Base-by-base conservation (phyloP, 371 early-diverging fungal genomes). In the Rhizopus delemar region DNA sequence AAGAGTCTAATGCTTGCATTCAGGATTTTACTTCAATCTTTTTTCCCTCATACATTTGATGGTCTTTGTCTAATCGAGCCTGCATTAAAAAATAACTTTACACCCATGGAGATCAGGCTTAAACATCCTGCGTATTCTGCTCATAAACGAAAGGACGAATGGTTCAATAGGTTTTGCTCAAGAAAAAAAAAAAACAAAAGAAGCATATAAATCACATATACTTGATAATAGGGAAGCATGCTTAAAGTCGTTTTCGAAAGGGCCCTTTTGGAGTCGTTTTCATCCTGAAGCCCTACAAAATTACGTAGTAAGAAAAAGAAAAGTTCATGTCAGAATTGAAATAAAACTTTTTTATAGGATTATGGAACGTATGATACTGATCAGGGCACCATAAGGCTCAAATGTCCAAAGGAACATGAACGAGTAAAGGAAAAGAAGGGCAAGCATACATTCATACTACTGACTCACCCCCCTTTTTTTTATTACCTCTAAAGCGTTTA, bases 331-430 rank as follows among this genome's bases (percentile, higher is more conserved):
- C 3, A 45, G 8, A 58, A 16, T 0, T 15, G 29, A 54, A 39
- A 41, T 3, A 41, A 11, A 57, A 29, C 56, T 22, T 46, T 1
- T 28, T 32, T 15, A 12, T 60, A 77, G 75, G 46, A 68, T 16
- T 73, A 75, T 49, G 79, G 76, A 2, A 56, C 74, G 60, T 79
- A 79, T 49, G 66, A 79, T 4, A 69, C 72, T 4, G 64, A 73
- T n/a, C 58, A 75, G 7, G 79, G 79, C 3, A 75, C 68, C 5
- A 57, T 76, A 1, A 72, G 62, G 12, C 50, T 79, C 9, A 79
- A 79, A 41, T 72, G 73, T 22, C 69, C 69, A 0, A 69, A 52
- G 54, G 69, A 70, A 31, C 71, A 74, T 51, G 79, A 79, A 72
- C 66, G 68, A 29, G 79, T 76, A 74, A 63, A 41, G 2, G 0